Conservation (phyloP, 148 eudicot genomes). For the Silene latifolia region DNA sequence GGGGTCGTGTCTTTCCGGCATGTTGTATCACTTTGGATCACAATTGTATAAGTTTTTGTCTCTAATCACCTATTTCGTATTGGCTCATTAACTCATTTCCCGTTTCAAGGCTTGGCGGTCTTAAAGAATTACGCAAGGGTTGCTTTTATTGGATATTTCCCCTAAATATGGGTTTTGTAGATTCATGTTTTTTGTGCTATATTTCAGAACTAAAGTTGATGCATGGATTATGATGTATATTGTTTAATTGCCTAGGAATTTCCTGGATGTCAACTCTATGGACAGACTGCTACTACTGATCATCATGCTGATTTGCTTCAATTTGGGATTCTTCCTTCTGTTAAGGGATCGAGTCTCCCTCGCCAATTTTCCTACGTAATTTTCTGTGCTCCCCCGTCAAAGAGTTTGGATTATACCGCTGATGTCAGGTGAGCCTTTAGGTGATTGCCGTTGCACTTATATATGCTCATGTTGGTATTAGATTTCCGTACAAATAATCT, state of each 20-base stretch:
- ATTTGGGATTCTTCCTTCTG: conserved; percentile 54
- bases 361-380: conserved; percentile 63
- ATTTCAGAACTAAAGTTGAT: background rate
- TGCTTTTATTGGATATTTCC: too few relatives aligned
- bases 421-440: conserved; percentile 54
- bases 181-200: too few relatives aligned
- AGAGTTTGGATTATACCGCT: conserved; percentile 59
- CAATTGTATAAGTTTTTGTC: too few relatives aligned
- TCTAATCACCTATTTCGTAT: too few relatives aligned
- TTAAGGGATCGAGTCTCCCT: conserved; percentile 39
- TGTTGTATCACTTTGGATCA: too few relatives aligned
- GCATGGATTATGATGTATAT: background rate
- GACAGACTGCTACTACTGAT: conserved; percentile 60
- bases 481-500: too few relatives aligned
- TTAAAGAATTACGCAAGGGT: too few relatives aligned
- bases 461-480: too few relatives aligned
- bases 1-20: too few relatives aligned
- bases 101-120: too few relatives aligned
- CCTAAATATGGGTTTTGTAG: too few relatives aligned
- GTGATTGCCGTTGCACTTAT: background rate
- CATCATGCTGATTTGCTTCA: conserved; percentile 71
- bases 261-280: conserved; percentile 58
- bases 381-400: conserved; percentile 83
- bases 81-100: too few relatives aligned
- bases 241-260: conserved; percentile 44